Evolutionary conservation across 2,329 filamentous ascomycete genomes (phyloP), one percentile per base, ranked within the genome.

Genomic region (Lasiodiplodia gonubiensis): DNA sequence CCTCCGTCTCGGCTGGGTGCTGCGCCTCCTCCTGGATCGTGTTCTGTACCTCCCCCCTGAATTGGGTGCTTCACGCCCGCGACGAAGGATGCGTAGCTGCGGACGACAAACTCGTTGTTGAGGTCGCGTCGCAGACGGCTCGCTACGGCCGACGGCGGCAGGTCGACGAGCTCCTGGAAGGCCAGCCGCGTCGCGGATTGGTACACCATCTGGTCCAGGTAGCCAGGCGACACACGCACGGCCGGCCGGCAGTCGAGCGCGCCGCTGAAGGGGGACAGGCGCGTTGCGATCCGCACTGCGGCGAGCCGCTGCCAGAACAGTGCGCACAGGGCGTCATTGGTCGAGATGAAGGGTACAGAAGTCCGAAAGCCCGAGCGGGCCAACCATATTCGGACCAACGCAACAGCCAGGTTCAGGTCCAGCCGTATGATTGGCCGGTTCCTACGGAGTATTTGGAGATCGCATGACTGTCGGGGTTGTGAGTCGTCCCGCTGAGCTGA

Each of bases 291-390:
- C 37, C 77, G 73, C 37, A 73, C 72, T 1, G 69, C 67, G 53
- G 70, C 71, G 14, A 79, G 63, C 16, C 73, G 69, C 70, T 78
- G 70, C 77, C 77, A 80, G 68, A 72, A 75, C 27, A 80, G 73
- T 14, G 78, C 78, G 53, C 71, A 73, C 4, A 80, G 66, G 18
- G 72, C 74, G 63, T 80, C 78, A 65, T 78, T 73, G 6, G 69
- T 69, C 2, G 74, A 74, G 60, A 75, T 71, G 66, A 71, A 73
- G 16, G 70, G 69, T 0, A 75, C 72, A 18, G 52, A 70, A 71
- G 35, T 67, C 70, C 1, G 66, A n/a, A n/a, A n/a, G n/a, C n/a
- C n/a, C n/a, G n/a, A n/a, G n/a, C n/a, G n/a, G n/a, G n/a, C n/a
- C n/a, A n/a, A n/a, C n/a, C n/a, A n/a, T n/a, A n/a, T n/a, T n/a